Percentiles rank a stretch among this genome's conserved stretches.
phyloP scores from a whole-genome alignment of 768 basidiomycete genomes.

The Auricularia cornea region DNA sequence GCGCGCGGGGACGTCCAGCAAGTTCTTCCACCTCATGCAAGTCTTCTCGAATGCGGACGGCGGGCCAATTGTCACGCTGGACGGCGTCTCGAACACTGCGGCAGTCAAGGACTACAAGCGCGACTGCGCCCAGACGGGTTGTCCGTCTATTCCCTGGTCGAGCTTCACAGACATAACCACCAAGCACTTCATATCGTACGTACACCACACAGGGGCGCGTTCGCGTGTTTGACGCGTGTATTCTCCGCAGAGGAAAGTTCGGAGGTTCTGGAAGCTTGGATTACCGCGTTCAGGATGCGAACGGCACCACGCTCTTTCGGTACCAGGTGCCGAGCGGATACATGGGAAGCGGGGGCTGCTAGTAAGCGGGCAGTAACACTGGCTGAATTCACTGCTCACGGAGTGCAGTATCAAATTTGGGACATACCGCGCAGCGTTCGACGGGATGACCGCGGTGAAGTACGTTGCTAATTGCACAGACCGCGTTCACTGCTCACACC shows the following conservation, averaged over 20 bases:
- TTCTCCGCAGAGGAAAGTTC: background rate
- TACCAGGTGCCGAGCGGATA: background rate
- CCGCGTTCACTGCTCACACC: background rate
- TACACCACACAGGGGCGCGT: background rate
- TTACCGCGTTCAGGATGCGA: background rate
- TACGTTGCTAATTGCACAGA: background rate
- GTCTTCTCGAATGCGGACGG: constrained; percentile 3
- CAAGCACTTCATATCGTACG: background rate
- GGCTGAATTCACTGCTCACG: background rate
- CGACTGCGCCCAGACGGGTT: background rate
- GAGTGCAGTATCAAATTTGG: background rate
- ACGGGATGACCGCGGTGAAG: background rate
- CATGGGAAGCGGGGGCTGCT: background rate
- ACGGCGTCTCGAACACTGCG: constrained; percentile 1
- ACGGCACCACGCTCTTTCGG: background rate
- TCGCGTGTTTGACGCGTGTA: background rate
- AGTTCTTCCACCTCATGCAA: background rate
- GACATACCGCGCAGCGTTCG: background rate
- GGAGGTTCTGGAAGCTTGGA: background rate
- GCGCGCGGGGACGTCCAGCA: constrained; percentile 2
- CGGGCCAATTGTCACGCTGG: constrained; percentile 7
- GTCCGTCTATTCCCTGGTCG: background rate
- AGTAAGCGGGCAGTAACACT: background rate
- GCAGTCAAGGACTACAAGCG: background rate
- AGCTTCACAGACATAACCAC: background rate